Evolutionary conservation across 2,329 filamentous ascomycete genomes (phyloP), one percentile per base, ranked within the genome.

Genomic region (Plenodomus biglobosus): DNA sequence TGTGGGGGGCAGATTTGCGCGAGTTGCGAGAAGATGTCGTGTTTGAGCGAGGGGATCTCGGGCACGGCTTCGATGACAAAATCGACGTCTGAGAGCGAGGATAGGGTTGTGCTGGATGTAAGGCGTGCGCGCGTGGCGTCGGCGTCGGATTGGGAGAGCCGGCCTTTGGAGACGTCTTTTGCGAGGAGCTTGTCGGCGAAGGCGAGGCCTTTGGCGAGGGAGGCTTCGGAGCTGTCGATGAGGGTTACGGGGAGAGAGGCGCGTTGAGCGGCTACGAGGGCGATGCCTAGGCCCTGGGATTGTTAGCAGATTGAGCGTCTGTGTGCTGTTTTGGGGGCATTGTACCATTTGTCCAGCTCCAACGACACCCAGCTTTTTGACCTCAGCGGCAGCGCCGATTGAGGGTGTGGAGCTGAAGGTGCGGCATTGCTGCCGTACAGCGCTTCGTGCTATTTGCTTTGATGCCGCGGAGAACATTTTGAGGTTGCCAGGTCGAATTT

Each of bases 61-160:
- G 94, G 94, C 8, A 99, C 91, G 15, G 94, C 94, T 77, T 99
- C 94, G 66, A 99, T 97, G 47, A 99, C 87, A 72, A 99, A 96
- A 76, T 99, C 94, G 30, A 91, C 88, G n/a, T 85, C 81, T 20
- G 83, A 84, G 18, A 97, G 84, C 48, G 86, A 82, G 38, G 91
- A 87, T 61, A 97, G 82, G 16, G 83, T 83, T 15, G 88, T 90
- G 43, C 84, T 86, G 8, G 88, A 75, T 0, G 75, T 81, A 52
- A 99, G 78, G 22, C 87, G 84, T 10, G 81, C 82, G 21, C 88
- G 85, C 21, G 87, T 83, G 40, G 84, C 80, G 59, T 90, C 83
- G 17, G 94, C 90, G 58, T 92, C 85, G 40, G 89, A 85, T 70
- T 91, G 85, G 8, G 90, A 90, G 56, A 97, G 84, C 53, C 88